Conservation (phyloP, 2,329 filamentous ascomycete genomes). For the Botrytis galanthina region DNA sequence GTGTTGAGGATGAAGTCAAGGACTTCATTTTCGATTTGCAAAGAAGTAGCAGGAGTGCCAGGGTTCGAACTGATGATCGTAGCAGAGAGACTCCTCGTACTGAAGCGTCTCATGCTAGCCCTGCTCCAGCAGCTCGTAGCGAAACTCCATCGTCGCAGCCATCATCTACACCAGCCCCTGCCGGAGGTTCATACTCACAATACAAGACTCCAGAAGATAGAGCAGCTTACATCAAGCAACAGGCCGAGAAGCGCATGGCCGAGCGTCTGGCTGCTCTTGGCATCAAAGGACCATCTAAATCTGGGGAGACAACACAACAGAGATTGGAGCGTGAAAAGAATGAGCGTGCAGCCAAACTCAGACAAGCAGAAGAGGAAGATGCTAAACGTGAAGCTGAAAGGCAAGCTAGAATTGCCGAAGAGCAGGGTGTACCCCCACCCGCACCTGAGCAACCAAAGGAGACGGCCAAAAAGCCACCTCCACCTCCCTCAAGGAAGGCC, state of each 20-base stretch:
- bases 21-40: slow-evolving; percentile 98
- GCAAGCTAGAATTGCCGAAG: slow-evolving; percentile 48
- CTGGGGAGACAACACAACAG: slow-evolving; percentile 78
- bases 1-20: slow-evolving; percentile 93
- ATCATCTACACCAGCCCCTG: slow-evolving; percentile 47
- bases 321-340: slow-evolving; percentile 82
- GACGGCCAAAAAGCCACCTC: slow-evolving; percentile 69
- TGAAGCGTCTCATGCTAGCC: slow-evolving; percentile 43
- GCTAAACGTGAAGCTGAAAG: slow-evolving; percentile 82
- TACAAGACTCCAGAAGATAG: slow-evolving; percentile 92
- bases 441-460: slow-evolving; percentile 25
- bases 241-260: slow-evolving; percentile 95
- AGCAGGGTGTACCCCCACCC: slow-evolving; percentile 37
- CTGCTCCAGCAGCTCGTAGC: slow-evolving; percentile 38
- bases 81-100: slow-evolving; percentile 32
- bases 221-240: slow-evolving; percentile 93
- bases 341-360: slow-evolving; percentile 83
- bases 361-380: slow-evolving; percentile 92
- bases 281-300: slow-evolving; percentile 77
- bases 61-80: slow-evolving; percentile 60
- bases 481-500: slow-evolving; percentile 75
- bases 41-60: slow-evolving; percentile 74
- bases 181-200: slow-evolving; percentile 68
- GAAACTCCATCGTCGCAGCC: slow-evolving; percentile 48
- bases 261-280: slow-evolving; percentile 91